A percentile compares a stretch with the other conserved stretches of the same genome.
Conservation (phyloP, 2,329 filamentous ascomycete species). For the Sarocladium oryzae region DNA sequence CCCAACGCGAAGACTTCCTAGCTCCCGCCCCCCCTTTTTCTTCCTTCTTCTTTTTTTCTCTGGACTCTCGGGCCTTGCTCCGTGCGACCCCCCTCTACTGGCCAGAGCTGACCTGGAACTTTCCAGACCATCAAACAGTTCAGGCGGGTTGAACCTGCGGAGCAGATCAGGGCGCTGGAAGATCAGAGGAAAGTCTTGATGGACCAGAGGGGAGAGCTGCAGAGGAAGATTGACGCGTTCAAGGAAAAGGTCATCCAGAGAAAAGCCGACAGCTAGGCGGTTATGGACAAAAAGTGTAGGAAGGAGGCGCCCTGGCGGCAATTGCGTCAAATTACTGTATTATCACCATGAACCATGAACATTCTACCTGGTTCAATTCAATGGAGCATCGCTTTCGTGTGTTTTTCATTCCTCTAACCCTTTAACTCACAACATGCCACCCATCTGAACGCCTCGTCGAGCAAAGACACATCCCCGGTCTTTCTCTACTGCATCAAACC, state of each 20-base stretch:
- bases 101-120: too few species aligned
- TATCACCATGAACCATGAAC: background rate
- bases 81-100: too few species aligned
- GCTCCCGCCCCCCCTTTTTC: too few species aligned
- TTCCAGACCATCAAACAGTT: constrained; percentile 29
- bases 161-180: constrained; percentile 40
- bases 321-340: too few species aligned
- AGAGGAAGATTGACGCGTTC: constrained; percentile 36
- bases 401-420: background rate
- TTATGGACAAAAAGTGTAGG: too few species aligned
- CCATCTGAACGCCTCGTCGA: background rate
- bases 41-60: too few species aligned
- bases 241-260: constrained; percentile 32
- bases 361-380: background rate
- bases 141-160: constrained; percentile 30
- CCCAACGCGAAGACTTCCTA: too few species aligned
- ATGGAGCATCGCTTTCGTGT: background rate
- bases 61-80: too few species aligned
- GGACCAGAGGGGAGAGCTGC: constrained; percentile 30
- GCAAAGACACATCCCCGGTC: constrained; percentile 13
- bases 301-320: too few species aligned
- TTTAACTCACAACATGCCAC: background rate
- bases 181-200: constrained; percentile 33
- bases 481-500: constrained; percentile 22
- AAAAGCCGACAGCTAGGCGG: constrained; percentile 14